phyloP scores from a whole-genome alignment of 352 stramenopile genomes.

The Phytophthora idaei region DNA sequence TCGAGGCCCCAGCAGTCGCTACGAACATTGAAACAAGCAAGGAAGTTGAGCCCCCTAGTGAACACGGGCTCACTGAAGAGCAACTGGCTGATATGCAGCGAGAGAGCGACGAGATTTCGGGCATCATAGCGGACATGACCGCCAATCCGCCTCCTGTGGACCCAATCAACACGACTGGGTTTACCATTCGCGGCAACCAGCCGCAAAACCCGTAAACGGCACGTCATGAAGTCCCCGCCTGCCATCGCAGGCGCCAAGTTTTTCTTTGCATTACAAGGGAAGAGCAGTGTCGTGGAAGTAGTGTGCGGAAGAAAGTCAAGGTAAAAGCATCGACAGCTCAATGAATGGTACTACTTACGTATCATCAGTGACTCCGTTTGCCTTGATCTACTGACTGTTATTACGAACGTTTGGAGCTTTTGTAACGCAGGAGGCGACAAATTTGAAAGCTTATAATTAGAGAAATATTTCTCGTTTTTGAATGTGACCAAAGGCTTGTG shows the following conservation, averaged over 20 bases:
- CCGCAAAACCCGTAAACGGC: slow-evolving; percentile 27
- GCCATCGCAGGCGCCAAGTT: slow-evolving; percentile 6
- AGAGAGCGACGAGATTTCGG: slow-evolving; percentile 33
- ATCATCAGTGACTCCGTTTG: not conserved
- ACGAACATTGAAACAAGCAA: slow-evolving; percentile 21
- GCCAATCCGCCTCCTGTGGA: slow-evolving; percentile 12
- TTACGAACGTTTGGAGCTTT: slow-evolving; percentile 1
- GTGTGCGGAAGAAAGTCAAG: slow-evolving; percentile 14
- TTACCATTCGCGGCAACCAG: slow-evolving; percentile 33
- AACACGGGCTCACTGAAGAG: slow-evolving; percentile 10
- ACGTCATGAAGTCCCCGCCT: not conserved
- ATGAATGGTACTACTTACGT: not conserved
- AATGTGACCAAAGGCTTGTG: not conserved
- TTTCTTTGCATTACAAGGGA: slow-evolving; percentile 20
- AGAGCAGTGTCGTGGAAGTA: slow-evolving; percentile 1
- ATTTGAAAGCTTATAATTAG: slow-evolving; percentile 28
- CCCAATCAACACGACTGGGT: slow-evolving; percentile 21
- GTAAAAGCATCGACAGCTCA: slow-evolving; percentile 7
- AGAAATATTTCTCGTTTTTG: slow-evolving; percentile 20
- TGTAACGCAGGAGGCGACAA: not conserved
- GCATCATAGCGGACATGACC: slow-evolving; percentile 33
- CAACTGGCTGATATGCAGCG: slow-evolving; percentile 27
- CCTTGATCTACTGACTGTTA: slow-evolving; percentile 10
- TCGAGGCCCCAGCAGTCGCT: slow-evolving; percentile 32
- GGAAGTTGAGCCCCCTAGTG: slow-evolving; percentile 5